Conservation (phyloP, 2,329 filamentous ascomycete genomes). For the Microascus cirrosus region DNA sequence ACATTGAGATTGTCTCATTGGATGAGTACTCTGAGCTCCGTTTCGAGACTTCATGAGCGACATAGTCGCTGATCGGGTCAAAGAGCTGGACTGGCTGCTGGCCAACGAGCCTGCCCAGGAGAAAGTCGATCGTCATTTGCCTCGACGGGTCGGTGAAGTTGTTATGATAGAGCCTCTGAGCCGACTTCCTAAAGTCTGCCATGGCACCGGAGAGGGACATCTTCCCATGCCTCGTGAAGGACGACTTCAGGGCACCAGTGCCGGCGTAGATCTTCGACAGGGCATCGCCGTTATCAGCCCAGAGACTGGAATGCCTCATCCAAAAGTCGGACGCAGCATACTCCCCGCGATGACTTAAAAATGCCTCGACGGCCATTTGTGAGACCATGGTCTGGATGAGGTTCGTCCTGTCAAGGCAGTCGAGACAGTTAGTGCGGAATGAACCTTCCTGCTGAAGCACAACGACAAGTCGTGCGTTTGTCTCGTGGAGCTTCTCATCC, state of each 20-base stretch:
- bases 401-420: slow-evolving; percentile 93
- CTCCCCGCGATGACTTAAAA: slow-evolving; percentile 62
- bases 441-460: slow-evolving; percentile 89
- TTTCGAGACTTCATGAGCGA: slow-evolving; percentile 63
- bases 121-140: slow-evolving; percentile 89
- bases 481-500: slow-evolving; percentile 18
- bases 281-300: slow-evolving; percentile 95
- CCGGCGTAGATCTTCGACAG: slow-evolving; percentile 93
- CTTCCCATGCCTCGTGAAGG: slow-evolving; percentile 87
- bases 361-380: slow-evolving; percentile 80
- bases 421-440: slow-evolving; percentile 90
- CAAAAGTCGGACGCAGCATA: slow-evolving; percentile 71
- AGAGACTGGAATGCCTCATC: slow-evolving; percentile 83
- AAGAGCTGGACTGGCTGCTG: slow-evolving; percentile 77
- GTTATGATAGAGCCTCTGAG: slow-evolving; percentile 90
- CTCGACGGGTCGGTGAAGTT: slow-evolving; percentile 91
- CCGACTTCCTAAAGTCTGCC: slow-evolving; percentile 91
- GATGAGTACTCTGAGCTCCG: slow-evolving; percentile 64
- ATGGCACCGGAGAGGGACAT: slow-evolving; percentile 91
- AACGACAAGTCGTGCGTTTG: slow-evolving; percentile 40
- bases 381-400: slow-evolving; percentile 93
- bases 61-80: slow-evolving; percentile 89
- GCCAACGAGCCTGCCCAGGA: slow-evolving; percentile 75
- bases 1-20: slow-evolving; percentile 64
- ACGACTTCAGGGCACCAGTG: slow-evolving; percentile 89